These are phyloP conservation scores for Mycena capillaripes DNA, from an alignment of 768 basidiomycete species.

Conservation along the genomic window DNA sequence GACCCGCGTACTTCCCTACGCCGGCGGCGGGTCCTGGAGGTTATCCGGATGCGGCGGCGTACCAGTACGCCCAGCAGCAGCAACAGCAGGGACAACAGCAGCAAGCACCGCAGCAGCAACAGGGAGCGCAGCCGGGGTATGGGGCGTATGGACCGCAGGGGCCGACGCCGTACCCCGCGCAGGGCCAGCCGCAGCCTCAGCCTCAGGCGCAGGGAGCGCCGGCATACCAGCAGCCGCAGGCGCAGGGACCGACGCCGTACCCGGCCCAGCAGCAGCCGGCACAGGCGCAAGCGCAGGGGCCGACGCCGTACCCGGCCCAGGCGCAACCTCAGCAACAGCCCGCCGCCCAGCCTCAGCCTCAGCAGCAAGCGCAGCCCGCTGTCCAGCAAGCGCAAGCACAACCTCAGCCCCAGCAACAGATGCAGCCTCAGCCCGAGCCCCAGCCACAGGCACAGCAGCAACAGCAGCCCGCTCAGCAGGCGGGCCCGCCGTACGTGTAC, in stretches of 20 bases:
- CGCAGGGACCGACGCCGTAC: conserved; percentile 46
- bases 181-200: not conserved
- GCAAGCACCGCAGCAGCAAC: conserved; percentile 17
- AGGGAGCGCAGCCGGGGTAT: not conserved
- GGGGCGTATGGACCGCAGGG: conserved; percentile 46
- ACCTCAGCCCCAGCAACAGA: not conserved
- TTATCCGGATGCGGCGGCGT: conserved; percentile 33
- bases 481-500: conserved; percentile 67
- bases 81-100: conserved; percentile 32
- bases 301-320: conserved; percentile 22
- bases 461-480: conserved; percentile 34
- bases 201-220: not conserved
- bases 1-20: conserved; percentile 3
- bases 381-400: conserved; percentile 38
- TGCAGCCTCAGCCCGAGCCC: conserved; percentile 14
- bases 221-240: not conserved
- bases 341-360: conserved; percentile 28
- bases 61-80: conserved; percentile 37
- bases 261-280: conserved; percentile 48
- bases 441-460: conserved; percentile 1
- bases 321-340: conserved; percentile 25
- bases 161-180: conserved; percentile 26
- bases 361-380: conserved; percentile 25
- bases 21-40: conserved; percentile 5
- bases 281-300: not conserved